Evolutionary conservation across 495 filamentous ascomycete species (phyloP), one percentile per base, ranked within the genome.

Genomic region (Thermochaetoides thermophila): DNA sequence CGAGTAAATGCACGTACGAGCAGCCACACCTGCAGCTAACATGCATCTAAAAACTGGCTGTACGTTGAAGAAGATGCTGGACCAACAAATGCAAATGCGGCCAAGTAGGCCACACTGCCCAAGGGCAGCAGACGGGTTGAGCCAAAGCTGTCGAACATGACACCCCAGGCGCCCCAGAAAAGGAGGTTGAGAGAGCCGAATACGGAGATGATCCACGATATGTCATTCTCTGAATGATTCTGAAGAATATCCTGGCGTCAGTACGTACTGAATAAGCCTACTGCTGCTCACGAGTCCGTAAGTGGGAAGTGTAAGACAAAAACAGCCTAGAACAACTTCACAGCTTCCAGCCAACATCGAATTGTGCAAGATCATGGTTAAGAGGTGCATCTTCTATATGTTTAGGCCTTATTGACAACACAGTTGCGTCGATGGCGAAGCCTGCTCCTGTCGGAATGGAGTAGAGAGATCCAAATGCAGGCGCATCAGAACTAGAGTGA

Each of bases 191-290:
- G 15, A 19, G 49, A 52, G 9, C 48, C 50, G 28, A 52, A 56
- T 6, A 52, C 16, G 21, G 52, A 51, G 4, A 46, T 48, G 37
- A 56, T 45, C 52, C 50, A 55, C 17, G 52, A 39, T 3, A 52
- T 32, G 7, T 53, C 37, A 16, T 21, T 35, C 20, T 38, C 32
- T 0, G 42, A 28, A 14, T 31, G 35, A 7, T 21, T 33, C 5
- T n/a, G 11, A 4, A 56, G 48, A 31, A 51, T 29, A 12, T 43
- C 14, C 9, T 23, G 17, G n/a, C 36, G 17, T 48, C 50, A 56
- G 37, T 54, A 36, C 10, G 45, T 43, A 34, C 42, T 43, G 33
- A 56, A 45, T 6, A 56, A 38, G 0, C 50, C 45, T 35, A 52
- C n/a, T 40, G 41, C 33, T 42, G 35, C 40, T 49, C 15, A 52